These are phyloP conservation scores for Parachaetomium inaequale DNA, from an alignment of 495 filamentous ascomycete genomes.

Conservation along the genomic window DNA sequence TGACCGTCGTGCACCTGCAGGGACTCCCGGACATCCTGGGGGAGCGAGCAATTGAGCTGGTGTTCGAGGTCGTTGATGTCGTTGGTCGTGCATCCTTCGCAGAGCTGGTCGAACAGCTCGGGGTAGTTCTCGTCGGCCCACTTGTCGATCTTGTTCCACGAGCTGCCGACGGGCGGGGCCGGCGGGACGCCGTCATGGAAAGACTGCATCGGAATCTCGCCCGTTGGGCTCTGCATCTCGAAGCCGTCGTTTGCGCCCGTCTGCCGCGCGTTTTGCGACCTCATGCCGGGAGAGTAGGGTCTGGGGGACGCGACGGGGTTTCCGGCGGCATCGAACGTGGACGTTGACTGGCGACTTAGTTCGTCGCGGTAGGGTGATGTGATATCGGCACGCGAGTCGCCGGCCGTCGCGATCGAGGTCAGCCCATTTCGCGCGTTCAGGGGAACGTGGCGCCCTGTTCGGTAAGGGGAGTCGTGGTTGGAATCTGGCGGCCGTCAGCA, in stretches of 20 bases:
- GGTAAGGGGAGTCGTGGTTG: constrained; percentile 79
- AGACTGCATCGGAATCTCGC: constrained; percentile 94
- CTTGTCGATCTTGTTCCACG: constrained; percentile 87
- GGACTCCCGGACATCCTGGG: constrained; percentile 90
- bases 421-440: constrained; percentile 65
- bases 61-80: constrained; percentile 97
- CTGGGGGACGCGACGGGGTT: constrained; percentile 57
- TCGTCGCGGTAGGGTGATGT: constrained; percentile 72
- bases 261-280: constrained; percentile 63
- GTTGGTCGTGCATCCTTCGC: constrained; percentile 86
- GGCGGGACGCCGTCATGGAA: constrained; percentile 91
- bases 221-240: constrained; percentile 60
- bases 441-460: constrained; percentile 75
- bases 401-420: constrained; percentile 73
- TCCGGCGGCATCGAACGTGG: constrained; percentile 43
- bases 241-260: constrained; percentile 58
- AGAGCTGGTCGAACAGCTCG: constrained; percentile 88
- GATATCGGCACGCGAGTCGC: constrained; percentile 73
- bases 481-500: constrained; percentile 62
- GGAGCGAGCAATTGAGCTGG: constrained; percentile 89
- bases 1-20: constrained; percentile 90
- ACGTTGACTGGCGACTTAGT: constrained; percentile 51
- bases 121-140: constrained; percentile 96
- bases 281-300: constrained; percentile 88
- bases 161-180: constrained; percentile 79